Evolutionary conservation across 345 rosid genomes (phyloP).

Genomic region (Eucalyptus viminalis): DNA sequence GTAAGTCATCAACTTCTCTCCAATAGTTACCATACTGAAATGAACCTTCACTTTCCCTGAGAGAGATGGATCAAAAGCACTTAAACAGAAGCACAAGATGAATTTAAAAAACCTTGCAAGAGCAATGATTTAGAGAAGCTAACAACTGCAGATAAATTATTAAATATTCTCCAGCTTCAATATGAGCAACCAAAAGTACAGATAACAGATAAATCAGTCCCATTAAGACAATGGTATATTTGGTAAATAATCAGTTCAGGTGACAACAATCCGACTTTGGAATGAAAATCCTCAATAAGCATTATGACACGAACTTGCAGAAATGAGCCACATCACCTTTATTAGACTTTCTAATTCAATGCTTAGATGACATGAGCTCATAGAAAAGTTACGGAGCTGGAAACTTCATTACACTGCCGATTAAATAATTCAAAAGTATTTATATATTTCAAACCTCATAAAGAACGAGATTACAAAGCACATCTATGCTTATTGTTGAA

Average conservation of each 20-base stretch:
- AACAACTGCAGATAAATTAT: not conserved
- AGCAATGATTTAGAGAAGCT: not conserved
- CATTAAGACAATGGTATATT: not conserved
- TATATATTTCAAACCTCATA: not conserved
- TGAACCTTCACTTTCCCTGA: conserved; percentile 85
- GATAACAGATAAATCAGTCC: not conserved
- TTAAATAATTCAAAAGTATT: not conserved
- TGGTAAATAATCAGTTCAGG: not conserved
- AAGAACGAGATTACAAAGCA: not conserved
- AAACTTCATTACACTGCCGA: not conserved
- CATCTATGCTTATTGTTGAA: not conserved
- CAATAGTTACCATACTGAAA: conserved; percentile 81
- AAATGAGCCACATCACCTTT: not conserved
- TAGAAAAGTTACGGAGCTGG: not conserved
- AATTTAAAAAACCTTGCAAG: not conserved
- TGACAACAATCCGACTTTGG: not conserved
- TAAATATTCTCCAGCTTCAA: not conserved
- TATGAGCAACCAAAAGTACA: not conserved
- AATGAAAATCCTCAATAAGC: not conserved
- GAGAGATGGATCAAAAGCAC: not conserved
- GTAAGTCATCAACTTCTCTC: conserved; percentile 74
- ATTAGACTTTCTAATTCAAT: not conserved
- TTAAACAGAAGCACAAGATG: not conserved
- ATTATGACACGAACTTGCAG: not conserved
- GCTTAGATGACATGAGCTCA: not conserved